A percentile compares a stretch with the other conserved stretches of the same genome.
These are phyloP conservation scores for Cercospora janseana DNA, from an alignment of 2,329 filamentous ascomycete genomes.

Conservation along the genomic window DNA sequence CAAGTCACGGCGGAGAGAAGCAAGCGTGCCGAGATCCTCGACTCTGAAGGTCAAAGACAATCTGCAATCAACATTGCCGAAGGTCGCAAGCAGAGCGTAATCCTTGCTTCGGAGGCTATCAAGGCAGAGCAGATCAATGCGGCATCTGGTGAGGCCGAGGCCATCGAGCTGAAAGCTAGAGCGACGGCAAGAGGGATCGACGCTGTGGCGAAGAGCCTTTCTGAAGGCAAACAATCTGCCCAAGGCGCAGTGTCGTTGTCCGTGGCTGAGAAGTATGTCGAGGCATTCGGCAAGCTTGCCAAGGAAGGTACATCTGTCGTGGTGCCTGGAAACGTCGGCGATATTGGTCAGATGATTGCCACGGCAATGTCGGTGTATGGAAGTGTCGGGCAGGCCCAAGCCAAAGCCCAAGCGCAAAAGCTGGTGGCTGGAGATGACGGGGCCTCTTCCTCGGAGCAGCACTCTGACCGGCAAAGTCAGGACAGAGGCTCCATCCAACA, in stretches of 20 bases:
- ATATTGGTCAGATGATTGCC: conserved; percentile 95
- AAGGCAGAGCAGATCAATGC: conserved; percentile 89
- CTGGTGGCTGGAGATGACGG: conserved; percentile 21
- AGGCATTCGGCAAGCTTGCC: conserved; percentile 86
- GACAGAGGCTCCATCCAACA: conserved; percentile 37
- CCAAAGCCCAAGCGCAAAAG: conserved; percentile 62
- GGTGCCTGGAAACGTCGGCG: conserved; percentile 93
- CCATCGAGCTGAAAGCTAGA: conserved; percentile 78
- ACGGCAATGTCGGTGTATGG: conserved; percentile 93
- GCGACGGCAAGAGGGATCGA: conserved; percentile 89
- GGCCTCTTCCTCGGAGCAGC: conserved; percentile 14
- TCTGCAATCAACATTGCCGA: conserved; percentile 98
- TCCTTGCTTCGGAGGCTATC: conserved; percentile 89
- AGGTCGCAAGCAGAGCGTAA: conserved; percentile 94
- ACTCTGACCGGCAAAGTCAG: conserved; percentile 17
- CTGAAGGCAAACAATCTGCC: conserved; percentile 69
- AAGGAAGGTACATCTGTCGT: conserved; percentile 95
- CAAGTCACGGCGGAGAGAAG: conserved; percentile 96
- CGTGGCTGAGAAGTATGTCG: conserved; percentile 97
- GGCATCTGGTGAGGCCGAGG: conserved; percentile 89
- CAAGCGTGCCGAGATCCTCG: conserved; percentile 95
- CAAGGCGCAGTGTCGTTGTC: conserved; percentile 81
- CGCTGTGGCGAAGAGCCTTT: conserved; percentile 64
- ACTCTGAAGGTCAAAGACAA: conserved; percentile 94
- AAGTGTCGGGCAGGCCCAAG: conserved; percentile 81